Evolutionary conservation across 78 protist species (phyloP), one percentile per base, ranked within the genome.

Genomic region (Chrysochromulina parva): DNA sequence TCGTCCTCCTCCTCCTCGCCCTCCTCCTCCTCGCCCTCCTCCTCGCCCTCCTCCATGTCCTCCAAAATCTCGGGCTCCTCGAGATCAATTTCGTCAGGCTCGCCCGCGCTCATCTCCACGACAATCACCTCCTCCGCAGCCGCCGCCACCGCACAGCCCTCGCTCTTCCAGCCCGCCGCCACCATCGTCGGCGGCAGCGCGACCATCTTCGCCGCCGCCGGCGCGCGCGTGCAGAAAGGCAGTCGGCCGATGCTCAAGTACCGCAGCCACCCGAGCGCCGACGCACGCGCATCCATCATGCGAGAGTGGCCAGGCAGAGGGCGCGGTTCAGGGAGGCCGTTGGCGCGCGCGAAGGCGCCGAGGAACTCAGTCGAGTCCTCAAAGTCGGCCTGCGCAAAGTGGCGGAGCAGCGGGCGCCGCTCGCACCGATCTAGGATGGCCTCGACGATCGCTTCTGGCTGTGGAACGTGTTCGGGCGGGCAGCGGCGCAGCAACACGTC

Each of bases 381-480:
- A 13, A 71, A 71, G 47, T 22, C 80, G 47, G 80, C 80, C 20
- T 14, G 4, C 52, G 13, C 10, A 19, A 71, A 71, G 80, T 38
- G 53, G 47, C 52, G 47, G 80, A 71, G 80, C 53, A 71, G 80
- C 16, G 80, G 2, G 80, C 80, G 80, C 19, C 52, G 38, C 26
- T 71, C 80, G 80, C 80, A 71, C n/a, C 80, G 80, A 22, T 71
- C 80, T 3, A 71, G 80, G n/a, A 71, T 58, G 22, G 62, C 62
- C 62, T 58, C 22, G 11, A 58, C 22, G 11, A 11, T 6, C 62
- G 62, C 62, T 58, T 6, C 11, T 58, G 62, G 62, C 11, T 58
- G 62, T 58, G 62, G 62, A 11, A 58, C 62, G 11, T 13, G 62
- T 6, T 58, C 11, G 22, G 62, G 62, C 62, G 62, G 62, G 80